phyloP scores from a whole-genome alignment of 140 eudicot species.

The Oenanthe javanica region DNA sequence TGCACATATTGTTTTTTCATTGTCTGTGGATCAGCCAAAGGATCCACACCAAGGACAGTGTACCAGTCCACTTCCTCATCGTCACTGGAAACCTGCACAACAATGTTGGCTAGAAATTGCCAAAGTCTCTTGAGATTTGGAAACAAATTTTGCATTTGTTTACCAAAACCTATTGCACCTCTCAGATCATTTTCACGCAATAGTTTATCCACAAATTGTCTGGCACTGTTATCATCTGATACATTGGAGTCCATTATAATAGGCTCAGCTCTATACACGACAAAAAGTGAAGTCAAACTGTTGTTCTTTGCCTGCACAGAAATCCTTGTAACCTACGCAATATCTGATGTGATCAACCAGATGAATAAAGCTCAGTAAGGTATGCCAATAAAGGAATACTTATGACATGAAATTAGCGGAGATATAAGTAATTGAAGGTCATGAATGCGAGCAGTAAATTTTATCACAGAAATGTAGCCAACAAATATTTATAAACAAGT shows the following conservation, averaged over 20 bases:
- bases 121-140: background rate
- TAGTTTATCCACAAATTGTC: background rate
- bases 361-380: background rate
- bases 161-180: background rate
- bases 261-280: background rate
- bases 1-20: background rate
- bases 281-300: background rate
- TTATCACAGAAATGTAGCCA: too few relatives aligned
- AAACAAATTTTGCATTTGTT: background rate
- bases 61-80: background rate
- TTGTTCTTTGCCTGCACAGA: background rate
- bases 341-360: background rate
- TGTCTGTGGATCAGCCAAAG: background rate
- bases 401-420: background rate
- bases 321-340: background rate
- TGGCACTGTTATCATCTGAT: background rate
- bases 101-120: background rate
- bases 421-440: background rate
- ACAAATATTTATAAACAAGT: too few relatives aligned
- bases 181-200: background rate
- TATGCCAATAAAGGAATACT: background rate
- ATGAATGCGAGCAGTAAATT: background rate
- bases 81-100: background rate
- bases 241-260: background rate
- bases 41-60: background rate